Evolutionary conservation across 2,329 filamentous ascomycete genomes (phyloP), one percentile per base, ranked within the genome.

Genomic region (Hypoxylon sp.): DNA sequence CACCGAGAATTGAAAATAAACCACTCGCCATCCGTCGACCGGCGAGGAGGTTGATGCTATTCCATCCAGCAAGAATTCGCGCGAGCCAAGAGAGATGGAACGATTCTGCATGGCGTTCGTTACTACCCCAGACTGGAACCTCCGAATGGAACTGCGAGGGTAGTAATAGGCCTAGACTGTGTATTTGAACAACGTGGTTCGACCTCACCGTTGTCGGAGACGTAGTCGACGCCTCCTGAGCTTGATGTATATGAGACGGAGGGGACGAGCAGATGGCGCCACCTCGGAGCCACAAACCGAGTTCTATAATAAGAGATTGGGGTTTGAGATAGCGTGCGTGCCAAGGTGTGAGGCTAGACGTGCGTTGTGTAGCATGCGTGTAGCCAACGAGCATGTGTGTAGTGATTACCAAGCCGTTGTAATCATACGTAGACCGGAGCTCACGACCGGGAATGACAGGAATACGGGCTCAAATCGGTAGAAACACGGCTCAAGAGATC

Each of bases 81-180:
- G 64, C 53, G 50, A 42, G 59, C 55, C 60, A 53, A 49, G 40
- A 66, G 31, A 22, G 35, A 64, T 30, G 22, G 42, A 61, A 57
- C 27, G 30, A 42, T 44, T 20, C 57, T 40, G 48, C 22, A 49
- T 42, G 17, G 58, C 33, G 44, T 30, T 55, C 30, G 50, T 40
- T 64, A 63, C 54, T 55, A 61, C 54, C 51, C 48, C 53, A 57
- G 31, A 37, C 37, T 59, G 48, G 48, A 57, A 53, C 42, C 57
- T 54, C 66, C 66, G 68, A 37, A 53, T 68, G 61, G 55, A 60
- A 70, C 64, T 40, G 33, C 50, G 46, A 65, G 65, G 61, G 68
- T 70, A 65, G 61, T 20, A 70, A 56, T 61, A 55, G 46, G 56
- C 46, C 35, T 7, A 33, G 33, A 58, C 64, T 49, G 31, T 58